Evolutionary conservation across 129 eudicot species (phyloP).

Genomic region (Centrapalus pauciflorus): DNA sequence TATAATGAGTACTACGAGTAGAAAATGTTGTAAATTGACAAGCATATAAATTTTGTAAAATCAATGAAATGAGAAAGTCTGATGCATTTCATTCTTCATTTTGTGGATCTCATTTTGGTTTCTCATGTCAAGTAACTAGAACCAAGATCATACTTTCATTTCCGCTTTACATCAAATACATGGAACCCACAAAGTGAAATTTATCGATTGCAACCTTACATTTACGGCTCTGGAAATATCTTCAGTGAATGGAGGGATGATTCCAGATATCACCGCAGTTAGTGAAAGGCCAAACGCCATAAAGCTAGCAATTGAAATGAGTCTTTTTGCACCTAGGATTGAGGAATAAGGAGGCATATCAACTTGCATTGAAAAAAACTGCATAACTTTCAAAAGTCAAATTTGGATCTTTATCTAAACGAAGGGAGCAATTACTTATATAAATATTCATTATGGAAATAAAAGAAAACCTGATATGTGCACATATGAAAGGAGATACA

Average conservation of each 20-base stretch:
- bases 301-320: slow-evolving; percentile 42
- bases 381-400: background rate
- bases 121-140: background rate
- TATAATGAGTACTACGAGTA: background rate
- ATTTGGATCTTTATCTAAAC: slow-evolving; percentile 5
- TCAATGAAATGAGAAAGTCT: background rate
- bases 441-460: slow-evolving; percentile 1
- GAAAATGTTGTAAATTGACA: background rate
- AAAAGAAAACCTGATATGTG: slow-evolving; percentile 75
- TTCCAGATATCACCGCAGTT: slow-evolving; percentile 46
- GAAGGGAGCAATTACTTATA: background rate
- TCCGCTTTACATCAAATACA: background rate
- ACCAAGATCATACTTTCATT: background rate
- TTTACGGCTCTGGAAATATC: slow-evolving; percentile 85
- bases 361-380: background rate
- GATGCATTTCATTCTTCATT: background rate
- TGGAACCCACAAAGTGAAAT: slow-evolving; percentile 6
- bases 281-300: slow-evolving; percentile 58
- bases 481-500: slow-evolving; percentile 79
- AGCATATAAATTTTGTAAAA: background rate
- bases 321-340: slow-evolving; percentile 61
- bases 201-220: slow-evolving; percentile 38
- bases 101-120: background rate
- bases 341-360: background rate
- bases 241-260: slow-evolving; percentile 70